Percentiles rank a stretch among this genome's conserved stretches.
Conservation (phyloP, 495 filamentous ascomycete genomes). For the Trichoderma orchidacearum region DNA sequence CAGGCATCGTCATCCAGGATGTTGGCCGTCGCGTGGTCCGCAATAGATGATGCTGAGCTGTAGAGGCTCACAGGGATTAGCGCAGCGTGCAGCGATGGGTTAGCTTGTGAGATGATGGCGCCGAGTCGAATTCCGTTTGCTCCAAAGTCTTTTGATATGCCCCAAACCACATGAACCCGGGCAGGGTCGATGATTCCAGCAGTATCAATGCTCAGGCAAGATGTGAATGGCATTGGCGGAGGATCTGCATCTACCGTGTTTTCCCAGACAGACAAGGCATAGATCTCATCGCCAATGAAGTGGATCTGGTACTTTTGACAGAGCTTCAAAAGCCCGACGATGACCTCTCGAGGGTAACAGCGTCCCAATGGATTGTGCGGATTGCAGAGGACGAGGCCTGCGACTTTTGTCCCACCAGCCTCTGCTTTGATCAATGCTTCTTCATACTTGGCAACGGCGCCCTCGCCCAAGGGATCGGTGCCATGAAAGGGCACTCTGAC, state of each 20-base stretch:
- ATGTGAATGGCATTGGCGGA: constrained; percentile 14
- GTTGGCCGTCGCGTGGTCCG: constrained; percentile 6
- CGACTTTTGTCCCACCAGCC: constrained; percentile 14
- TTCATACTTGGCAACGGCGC: constrained; percentile 26
- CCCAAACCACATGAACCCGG: constrained; percentile 28
- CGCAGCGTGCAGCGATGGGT: constrained; percentile 4
- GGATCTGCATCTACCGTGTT: constrained; percentile 2
- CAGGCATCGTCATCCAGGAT: constrained; percentile 28
- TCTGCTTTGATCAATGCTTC: constrained; percentile 13
- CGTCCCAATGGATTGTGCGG: constrained; percentile 13
- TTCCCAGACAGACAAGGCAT: constrained; percentile 15
- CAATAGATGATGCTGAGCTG: constrained; percentile 32
- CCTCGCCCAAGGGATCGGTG: constrained; percentile 20
- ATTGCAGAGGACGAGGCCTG: constrained; percentile 33
- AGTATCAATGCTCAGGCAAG: constrained; percentile 18
- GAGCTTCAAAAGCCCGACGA: constrained; percentile 5
- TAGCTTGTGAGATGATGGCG: constrained; percentile 11
- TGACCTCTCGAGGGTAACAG: constrained; percentile 10
- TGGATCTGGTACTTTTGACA: constrained; percentile 14
- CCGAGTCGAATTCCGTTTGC: constrained; percentile 28
- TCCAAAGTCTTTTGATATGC: constrained; percentile 30
- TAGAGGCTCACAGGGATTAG: constrained; percentile 28
- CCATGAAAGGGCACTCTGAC: constrained; percentile 23
- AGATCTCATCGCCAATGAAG: constrained; percentile 20
- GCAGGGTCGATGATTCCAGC: constrained; percentile 15